Conservation (phyloP, 495 filamentous ascomycete species). For the Neurospora sp. region DNA sequence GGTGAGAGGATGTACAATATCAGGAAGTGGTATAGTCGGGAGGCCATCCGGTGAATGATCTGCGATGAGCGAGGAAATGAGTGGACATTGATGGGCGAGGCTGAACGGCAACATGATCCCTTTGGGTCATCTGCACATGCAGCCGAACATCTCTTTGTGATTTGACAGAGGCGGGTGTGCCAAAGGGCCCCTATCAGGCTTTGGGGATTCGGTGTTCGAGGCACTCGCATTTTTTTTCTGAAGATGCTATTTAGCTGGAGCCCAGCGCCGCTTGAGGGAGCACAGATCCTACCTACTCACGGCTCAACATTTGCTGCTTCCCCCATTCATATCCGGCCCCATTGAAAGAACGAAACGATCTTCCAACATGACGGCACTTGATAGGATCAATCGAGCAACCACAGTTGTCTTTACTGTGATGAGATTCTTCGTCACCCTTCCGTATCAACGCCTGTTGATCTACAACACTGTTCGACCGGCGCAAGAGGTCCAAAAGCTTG, state of each 20-base stretch:
- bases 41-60: not conserved
- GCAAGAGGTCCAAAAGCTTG: not conserved
- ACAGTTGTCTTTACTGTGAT: not conserved
- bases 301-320: not conserved
- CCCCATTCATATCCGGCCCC: not conserved
- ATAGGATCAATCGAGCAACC: not conserved
- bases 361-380: not conserved
- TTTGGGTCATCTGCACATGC: not conserved
- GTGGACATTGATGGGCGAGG: not conserved
- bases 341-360: not conserved
- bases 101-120: not conserved
- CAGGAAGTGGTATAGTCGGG: too few species aligned
- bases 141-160: not conserved
- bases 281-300: not conserved
- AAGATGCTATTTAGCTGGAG: not conserved
- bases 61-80: not conserved
- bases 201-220: not conserved
- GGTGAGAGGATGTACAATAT: too few species aligned
- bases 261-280: not conserved
- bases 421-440: not conserved
- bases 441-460: constrained; percentile 1
- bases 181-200: not conserved
- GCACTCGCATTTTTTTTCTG: too few species aligned
- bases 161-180: not conserved
- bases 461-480: constrained; percentile 1